phyloP scores from a whole-genome alignment of 2,329 filamentous ascomycete species.

The Ophiosphaerella narmari region DNA sequence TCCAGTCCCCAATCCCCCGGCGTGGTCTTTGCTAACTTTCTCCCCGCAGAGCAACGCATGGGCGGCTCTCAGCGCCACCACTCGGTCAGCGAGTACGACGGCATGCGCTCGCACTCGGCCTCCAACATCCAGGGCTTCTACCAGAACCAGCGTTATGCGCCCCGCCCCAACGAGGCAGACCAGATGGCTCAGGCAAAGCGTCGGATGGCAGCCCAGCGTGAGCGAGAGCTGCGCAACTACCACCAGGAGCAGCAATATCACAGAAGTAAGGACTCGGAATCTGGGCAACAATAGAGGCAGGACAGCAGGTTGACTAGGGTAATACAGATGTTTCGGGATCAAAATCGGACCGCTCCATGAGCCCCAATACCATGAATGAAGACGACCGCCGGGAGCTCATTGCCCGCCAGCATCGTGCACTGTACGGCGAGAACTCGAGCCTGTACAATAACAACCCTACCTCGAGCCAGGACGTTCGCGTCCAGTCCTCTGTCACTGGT shows the following conservation, averaged over 20 bases:
- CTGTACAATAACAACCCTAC: conserved; percentile 72
- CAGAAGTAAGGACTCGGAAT: conserved; percentile 89
- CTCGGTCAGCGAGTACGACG: conserved; percentile 83
- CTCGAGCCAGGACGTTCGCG: conserved; percentile 68
- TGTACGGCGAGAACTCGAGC: conserved; percentile 77
- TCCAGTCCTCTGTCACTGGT: conserved; percentile 63
- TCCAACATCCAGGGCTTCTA: conserved; percentile 93
- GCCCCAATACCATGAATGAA: conserved; percentile 86
- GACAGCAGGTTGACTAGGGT: conserved; percentile 58
- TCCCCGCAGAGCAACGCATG: conserved; percentile 66
- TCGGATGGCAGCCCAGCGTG: conserved; percentile 97
- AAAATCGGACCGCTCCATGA: conserved; percentile 87
- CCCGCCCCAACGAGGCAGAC: conserved; percentile 87
- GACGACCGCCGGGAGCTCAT: conserved; percentile 96
- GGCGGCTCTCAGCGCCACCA: conserved; percentile 73
- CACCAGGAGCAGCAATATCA: conserved; percentile 99
- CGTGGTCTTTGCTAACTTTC: conserved; percentile 10
- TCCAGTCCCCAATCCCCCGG: neutral
- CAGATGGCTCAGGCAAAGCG: conserved; percentile 99
- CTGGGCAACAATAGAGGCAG: conserved; percentile 64
- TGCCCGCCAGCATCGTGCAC: conserved; percentile 88
- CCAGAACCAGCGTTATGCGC: conserved; percentile 88
- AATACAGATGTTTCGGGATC: conserved; percentile 70
- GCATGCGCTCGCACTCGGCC: conserved; percentile 71
- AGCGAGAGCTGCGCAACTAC: conserved; percentile 98